Conservation (phyloP, 1,284 basidiomycete genomes). For the Trametes sp. region DNA sequence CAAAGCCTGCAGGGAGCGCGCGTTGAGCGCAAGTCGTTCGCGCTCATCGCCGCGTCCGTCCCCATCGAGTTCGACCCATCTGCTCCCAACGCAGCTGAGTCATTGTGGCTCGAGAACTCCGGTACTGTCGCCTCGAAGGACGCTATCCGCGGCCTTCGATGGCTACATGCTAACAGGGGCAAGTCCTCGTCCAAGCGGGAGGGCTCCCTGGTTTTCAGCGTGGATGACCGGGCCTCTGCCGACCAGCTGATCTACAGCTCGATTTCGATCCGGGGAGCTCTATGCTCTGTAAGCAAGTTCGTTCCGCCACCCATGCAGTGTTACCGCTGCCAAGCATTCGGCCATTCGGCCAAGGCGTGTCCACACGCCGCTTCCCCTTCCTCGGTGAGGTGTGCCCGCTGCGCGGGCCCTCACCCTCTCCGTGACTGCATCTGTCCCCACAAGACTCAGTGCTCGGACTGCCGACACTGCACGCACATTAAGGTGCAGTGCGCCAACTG, state of each 20-base stretch:
- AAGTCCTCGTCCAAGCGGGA: conserved; percentile 1
- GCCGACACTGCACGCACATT: conserved; percentile 11
- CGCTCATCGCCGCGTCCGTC: conserved; percentile 3
- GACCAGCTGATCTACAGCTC: conserved; percentile 7
- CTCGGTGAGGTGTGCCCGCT: conserved; percentile 12
- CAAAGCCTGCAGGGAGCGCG: conserved; percentile 7
- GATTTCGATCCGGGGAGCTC: conserved; percentile 7
- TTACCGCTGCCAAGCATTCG: conserved; percentile 18
- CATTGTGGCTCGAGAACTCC: conserved; percentile 9
- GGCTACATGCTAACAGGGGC: conserved; percentile 2
- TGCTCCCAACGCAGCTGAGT: conserved; percentile 3
- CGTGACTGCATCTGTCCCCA: conserved; percentile 8
- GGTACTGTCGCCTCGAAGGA: conserved; percentile 9
- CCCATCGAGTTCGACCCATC: conserved; percentile 7
- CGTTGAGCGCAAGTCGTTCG: conserved; percentile 8
- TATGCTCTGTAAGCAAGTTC: conserved; percentile 12
- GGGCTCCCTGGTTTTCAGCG: conserved; percentile 7
- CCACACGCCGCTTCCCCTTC: conserved; percentile 5
- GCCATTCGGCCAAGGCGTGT: conserved; percentile 20
- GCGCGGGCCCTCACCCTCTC: conserved; percentile 9
- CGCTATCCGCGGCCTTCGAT: conserved; percentile 6
- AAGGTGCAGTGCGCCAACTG: conserved; percentile 15
- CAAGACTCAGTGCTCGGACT: conserved; percentile 7
- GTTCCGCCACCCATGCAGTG: conserved; percentile 16
- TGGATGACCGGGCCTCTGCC: neutral